Conservation (phyloP, 148 eudicot species). For the Vaccinium myrtillus region DNA sequence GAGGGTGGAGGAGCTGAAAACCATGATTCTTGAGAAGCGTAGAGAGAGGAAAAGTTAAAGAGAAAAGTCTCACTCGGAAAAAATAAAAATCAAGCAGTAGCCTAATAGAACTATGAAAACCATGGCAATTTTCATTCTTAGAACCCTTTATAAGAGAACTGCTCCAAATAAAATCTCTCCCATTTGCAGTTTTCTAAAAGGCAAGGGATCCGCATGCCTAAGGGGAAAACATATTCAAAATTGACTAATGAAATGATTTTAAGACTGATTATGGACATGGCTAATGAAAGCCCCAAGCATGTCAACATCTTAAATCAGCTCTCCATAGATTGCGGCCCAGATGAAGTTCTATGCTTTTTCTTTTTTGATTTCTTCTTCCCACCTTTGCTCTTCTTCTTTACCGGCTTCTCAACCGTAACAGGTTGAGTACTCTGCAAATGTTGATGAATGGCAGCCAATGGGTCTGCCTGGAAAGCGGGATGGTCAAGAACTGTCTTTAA, state of each 20-base stretch:
- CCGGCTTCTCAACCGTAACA: constrained; percentile 39
- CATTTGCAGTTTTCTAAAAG: not conserved
- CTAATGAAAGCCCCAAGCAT: not conserved
- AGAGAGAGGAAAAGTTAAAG: too few relatives aligned
- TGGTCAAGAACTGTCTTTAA: constrained; percentile 51
- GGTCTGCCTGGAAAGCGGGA: constrained; percentile 71
- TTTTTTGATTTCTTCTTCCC: constrained; percentile 48
- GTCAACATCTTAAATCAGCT: constrained; percentile 22
- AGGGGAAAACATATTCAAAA: not conserved
- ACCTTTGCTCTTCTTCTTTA: constrained; percentile 36
- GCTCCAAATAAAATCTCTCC: not conserved
- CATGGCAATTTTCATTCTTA: not conserved
- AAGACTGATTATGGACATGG: not conserved
- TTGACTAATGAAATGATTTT: not conserved
- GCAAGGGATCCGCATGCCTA: not conserved
- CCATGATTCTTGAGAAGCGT: too few relatives aligned
- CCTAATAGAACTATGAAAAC: not conserved
- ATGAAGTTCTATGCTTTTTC: constrained; percentile 52
- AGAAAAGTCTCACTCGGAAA: too few relatives aligned
- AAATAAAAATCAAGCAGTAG: not conserved
- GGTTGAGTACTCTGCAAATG: constrained; percentile 88
- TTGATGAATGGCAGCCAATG: constrained; percentile 71
- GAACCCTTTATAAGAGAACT: not conserved
- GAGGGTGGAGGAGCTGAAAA: too few relatives aligned
- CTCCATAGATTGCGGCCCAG: constrained; percentile 65